Percentiles rank a stretch among this genome's conserved stretches.
Conservation (phyloP, 2,329 filamentous ascomycete species). For the Penicillium sp. region DNA sequence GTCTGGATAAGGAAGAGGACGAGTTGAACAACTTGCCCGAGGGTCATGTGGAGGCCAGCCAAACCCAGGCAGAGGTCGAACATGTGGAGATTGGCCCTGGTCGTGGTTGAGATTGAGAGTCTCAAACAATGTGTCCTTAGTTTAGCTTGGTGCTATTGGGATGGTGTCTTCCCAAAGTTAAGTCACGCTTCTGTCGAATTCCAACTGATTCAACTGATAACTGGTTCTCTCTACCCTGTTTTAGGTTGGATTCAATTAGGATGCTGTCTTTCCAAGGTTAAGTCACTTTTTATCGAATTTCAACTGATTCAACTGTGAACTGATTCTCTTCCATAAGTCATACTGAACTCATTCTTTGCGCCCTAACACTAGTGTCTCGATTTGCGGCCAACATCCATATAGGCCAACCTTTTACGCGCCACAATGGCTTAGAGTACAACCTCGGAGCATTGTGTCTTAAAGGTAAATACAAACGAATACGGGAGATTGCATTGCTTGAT, state of each 20-base stretch:
- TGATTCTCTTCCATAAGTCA: not conserved
- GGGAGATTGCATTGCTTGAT: not conserved
- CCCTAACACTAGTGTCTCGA: not conserved
- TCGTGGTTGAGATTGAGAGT: not conserved
- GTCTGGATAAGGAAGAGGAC: slow-evolving; percentile 66
- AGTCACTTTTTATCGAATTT: not conserved
- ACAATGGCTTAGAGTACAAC: not conserved
- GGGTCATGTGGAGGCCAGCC: slow-evolving; percentile 14
- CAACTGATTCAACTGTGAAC: not conserved
- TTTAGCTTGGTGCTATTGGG: not conserved
- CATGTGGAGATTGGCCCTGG: not conserved
- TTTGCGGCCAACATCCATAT: not conserved
- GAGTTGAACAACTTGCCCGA: slow-evolving; percentile 53
- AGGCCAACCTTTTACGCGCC: not conserved
- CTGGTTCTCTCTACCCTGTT: not conserved
- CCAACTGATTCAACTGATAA: not conserved
- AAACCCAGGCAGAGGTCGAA: slow-evolving; percentile 2
- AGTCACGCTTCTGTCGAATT: not conserved
- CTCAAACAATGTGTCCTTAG: not conserved
- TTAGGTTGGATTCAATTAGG: not conserved
- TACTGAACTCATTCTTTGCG: not conserved
- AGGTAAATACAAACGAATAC: not conserved
- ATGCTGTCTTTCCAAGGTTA: not conserved
- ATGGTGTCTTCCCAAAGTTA: not conserved
- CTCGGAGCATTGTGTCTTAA: not conserved